Evolutionary conservation across 805 yeast species (phyloP).

Genomic region (Saturnispora serradocipensis): DNA sequence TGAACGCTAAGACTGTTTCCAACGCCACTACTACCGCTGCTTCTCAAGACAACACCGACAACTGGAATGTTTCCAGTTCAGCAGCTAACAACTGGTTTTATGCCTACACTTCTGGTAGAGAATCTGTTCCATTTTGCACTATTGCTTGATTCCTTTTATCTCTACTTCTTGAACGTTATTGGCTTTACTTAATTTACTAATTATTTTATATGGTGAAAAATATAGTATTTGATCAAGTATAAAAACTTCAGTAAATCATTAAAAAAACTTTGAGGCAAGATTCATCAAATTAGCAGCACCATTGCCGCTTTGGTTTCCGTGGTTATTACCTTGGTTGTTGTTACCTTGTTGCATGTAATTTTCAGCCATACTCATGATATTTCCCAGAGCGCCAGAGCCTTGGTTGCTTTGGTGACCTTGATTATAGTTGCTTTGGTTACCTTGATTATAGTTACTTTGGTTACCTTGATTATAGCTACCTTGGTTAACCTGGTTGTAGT

Average conservation of each 20-base stretch:
- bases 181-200: background rate
- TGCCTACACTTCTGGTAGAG: background rate
- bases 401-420: background rate
- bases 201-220: background rate
- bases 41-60: conserved; percentile 3
- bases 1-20: conserved; percentile 7
- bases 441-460: conserved; percentile 5
- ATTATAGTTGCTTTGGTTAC: background rate
- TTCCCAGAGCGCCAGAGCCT: conserved; percentile 3
- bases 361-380: conserved; percentile 3
- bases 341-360: conserved; percentile 3
- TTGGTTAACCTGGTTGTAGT: background rate
- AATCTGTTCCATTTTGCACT: conserved; percentile 1
- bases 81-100: background rate
- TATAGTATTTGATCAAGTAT: background rate
- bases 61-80: background rate
- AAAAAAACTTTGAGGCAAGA: conserved; percentile 10
- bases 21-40: background rate
- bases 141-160: background rate
- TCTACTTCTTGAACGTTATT: background rate
- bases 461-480: background rate
- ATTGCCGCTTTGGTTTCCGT: background rate
- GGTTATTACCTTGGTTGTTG: background rate
- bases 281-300: conserved; percentile 10
- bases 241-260: background rate